Conservation (phyloP, 2,329 filamentous ascomycete genomes). For the Lecanoromycetidae sp. region DNA sequence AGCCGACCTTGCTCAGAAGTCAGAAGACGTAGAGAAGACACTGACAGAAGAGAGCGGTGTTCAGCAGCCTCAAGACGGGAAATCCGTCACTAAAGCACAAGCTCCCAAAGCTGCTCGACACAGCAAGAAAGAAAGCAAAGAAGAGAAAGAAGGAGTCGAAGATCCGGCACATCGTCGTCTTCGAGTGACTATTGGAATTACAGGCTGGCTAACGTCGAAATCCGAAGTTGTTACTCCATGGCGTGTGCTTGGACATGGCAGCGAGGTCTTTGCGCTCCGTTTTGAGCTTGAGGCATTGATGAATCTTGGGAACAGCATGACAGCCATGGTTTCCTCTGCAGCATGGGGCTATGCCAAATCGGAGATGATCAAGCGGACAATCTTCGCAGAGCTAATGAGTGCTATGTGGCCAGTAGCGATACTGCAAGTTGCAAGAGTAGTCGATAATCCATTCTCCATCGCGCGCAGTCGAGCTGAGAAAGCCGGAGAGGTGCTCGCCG, state of each 20-base stretch:
- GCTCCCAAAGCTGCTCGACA: neutral
- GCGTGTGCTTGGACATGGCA: slow-evolving; percentile 52
- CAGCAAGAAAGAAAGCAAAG: slow-evolving; percentile 4
- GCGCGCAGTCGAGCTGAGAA: slow-evolving; percentile 59
- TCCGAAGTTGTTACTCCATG: slow-evolving; percentile 57
- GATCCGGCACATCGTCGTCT: slow-evolving; percentile 43
- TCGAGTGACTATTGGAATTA: slow-evolving; percentile 59
- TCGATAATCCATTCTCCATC: slow-evolving; percentile 64
- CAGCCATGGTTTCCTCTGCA: slow-evolving; percentile 56
- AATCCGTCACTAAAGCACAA: neutral
- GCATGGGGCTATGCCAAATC: slow-evolving; percentile 58
- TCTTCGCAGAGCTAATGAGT: slow-evolving; percentile 49
- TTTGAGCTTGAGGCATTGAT: slow-evolving; percentile 63
- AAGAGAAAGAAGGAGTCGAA: slow-evolving; percentile 14
- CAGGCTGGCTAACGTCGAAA: slow-evolving; percentile 59
- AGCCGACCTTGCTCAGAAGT: slow-evolving; percentile 23
- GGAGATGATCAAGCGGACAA: slow-evolving; percentile 58
- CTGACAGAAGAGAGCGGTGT: neutral
- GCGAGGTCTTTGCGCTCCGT: slow-evolving; percentile 61
- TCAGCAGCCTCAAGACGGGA: slow-evolving; percentile 5
- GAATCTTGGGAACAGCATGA: slow-evolving; percentile 58
- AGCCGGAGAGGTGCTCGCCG: slow-evolving; percentile 58
- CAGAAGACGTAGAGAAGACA: slow-evolving; percentile 5
- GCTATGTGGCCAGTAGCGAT: slow-evolving; percentile 54
- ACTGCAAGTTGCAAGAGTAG: slow-evolving; percentile 45